phyloP scores from a whole-genome alignment of 2,329 filamentous ascomycete genomes.

The Didymosphaeria variabile region DNA sequence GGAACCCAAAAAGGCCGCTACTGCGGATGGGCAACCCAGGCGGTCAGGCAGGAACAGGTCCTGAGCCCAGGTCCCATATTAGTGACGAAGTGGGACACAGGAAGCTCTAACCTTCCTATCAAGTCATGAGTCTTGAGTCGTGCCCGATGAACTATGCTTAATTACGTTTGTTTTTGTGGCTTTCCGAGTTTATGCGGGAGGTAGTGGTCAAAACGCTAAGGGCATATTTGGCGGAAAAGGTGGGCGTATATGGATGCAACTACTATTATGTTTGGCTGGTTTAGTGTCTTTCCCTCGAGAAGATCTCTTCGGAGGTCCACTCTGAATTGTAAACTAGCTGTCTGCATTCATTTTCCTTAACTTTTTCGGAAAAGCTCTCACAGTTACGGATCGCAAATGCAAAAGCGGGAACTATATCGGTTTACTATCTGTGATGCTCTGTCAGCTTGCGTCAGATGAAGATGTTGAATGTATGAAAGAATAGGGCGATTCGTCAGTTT shows the following conservation, averaged over 20 bases:
- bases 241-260: slow-evolving; percentile 15
- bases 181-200: not conserved
- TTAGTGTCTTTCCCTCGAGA: slow-evolving; percentile 14
- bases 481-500: slow-evolving; percentile 15
- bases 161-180: not conserved
- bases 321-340: slow-evolving; percentile 25
- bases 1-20: slow-evolving; percentile 60
- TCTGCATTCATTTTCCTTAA: slow-evolving; percentile 13
- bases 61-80: slow-evolving; percentile 17
- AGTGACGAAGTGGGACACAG: not conserved
- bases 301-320: slow-evolving; percentile 9
- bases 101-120: slow-evolving; percentile 7
- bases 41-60: slow-evolving; percentile 55
- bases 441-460: slow-evolving; percentile 2
- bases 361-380: slow-evolving; percentile 15
- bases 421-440: slow-evolving; percentile 18
- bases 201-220: slow-evolving; percentile 12
- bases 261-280: slow-evolving; percentile 5
- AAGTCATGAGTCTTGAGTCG: slow-evolving; percentile 1
- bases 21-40: slow-evolving; percentile 58
- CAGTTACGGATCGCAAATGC: slow-evolving; percentile 17
- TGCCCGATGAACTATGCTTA: not conserved
- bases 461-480: not conserved
- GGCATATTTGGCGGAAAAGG: slow-evolving; percentile 27
- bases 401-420: slow-evolving; percentile 14